Base-by-base conservation (phyloP, 2,329 filamentous ascomycete species). In the Diaporthe velutina region DNA sequence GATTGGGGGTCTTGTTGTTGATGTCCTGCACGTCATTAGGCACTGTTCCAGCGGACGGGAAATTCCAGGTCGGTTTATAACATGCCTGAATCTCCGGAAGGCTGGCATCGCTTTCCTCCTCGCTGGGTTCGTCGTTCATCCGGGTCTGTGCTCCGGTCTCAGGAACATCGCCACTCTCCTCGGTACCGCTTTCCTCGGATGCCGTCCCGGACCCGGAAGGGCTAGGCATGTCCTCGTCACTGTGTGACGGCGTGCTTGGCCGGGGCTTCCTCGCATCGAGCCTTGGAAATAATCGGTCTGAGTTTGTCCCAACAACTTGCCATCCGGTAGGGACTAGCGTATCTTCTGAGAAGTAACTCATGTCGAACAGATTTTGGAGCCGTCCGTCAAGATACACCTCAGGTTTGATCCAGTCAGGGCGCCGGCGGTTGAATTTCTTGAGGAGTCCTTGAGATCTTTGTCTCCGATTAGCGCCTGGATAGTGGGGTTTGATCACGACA, bases 291-390 rank as follows among this genome's bases (percentile, higher is more conserved):
- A 86, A 81, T 76, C 89, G 90, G 38, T 87, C 87, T 25, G 92
- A 89, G 22, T 92, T 89, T 4, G 66, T 42, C 5, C 72, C 60
- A 2, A 94, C 84, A 3, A 84, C 85, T 30, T 90, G 90, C 90
- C 92, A 96, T 0, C 94, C 94, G 4, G 91, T 92, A 0, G 94
- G 93, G 15, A 97, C 86, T 28, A 88, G 83, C 33, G 92, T 89
- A 30, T 88, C 83, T 71, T 89, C 89, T 30, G 85, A 82, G 76
- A 93, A 91, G 79, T 94, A 93, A 80, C 92, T 91, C 77, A 98
- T 84, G 19, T 94, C 91, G 80, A 98, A 98, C 22, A 98, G 85
- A 74, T 91, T 92, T 80, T 92, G 93, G 52, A 94, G 86, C 28
- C 87, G 84, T 1, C 90, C 85, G 0, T 90, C 89, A 33, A 98